Base-by-base conservation (phyloP, 139 green algal species). In the Auxenochlorella pyrenoidosa region DNA sequence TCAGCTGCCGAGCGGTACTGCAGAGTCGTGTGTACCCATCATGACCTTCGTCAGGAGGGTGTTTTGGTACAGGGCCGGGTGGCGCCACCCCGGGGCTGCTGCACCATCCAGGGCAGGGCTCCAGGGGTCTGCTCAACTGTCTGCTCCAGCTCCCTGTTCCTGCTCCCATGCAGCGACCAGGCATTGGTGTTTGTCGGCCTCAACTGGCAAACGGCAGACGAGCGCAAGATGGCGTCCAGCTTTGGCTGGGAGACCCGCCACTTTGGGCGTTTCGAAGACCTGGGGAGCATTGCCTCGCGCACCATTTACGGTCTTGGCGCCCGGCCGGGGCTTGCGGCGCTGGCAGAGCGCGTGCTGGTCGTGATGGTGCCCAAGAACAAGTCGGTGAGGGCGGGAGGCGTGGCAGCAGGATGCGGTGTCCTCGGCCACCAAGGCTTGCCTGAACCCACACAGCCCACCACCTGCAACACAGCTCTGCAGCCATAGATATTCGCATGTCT, bases 241-340 rank as follows among this genome's bases (percentile, higher is more conserved):
- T 90, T 90, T 89, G 70, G 70, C 4, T 75, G 70, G 59, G 44
- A 83, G 19, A 81, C 47, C 24, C 30, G 32, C 36, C 6, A 68
- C 22, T 90, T 88, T 78, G 85, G 47, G 24, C n/a, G 54, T 28
- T 89, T 88, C 32, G 41, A 80, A 8, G 82, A 90, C 38, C 44
- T 90, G 36, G 60, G 59, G 36, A 32, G 59, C 5, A n/a, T 81
- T 1, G 76, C 54, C 30, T 24, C 30, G 6, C 41, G 34, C 30
- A 19, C 75, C 19, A 36, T 34, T 28, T 86, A 70, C 32, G 32
- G 15, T 13, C 40, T 79, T 38, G 40, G 72, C 13, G 40, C 18
- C 30, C 81, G 71, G 30, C 65, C 70, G 26, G 86, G 86, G 24
- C 86, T 89, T 34, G 54, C 77, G 63, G 40, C 34, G 34, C 75